Evolutionary conservation across 306 rosid species (phyloP), one percentile per base, ranked within the genome.

Genomic region (Crotalaria pallida): DNA sequence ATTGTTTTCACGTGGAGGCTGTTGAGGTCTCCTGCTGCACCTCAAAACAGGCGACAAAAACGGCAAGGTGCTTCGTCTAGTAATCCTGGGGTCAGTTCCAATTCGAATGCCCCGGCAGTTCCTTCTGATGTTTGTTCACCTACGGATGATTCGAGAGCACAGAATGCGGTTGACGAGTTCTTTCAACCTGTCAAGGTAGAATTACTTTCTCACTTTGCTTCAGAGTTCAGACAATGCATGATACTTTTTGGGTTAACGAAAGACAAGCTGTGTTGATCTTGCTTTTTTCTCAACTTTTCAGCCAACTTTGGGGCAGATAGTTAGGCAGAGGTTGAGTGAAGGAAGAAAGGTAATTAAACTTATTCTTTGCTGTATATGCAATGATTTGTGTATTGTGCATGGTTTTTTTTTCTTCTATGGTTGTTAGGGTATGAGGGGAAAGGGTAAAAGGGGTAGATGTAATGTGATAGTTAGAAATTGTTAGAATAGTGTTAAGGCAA

Each of bases 271-370:
- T 53, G 13, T 47, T 68, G 69, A 51, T 13, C 65, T 74, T 77
- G 59, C 60, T 62, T 73, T 45, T 33, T 63, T 52, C 71, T 67
- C 5, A 10, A 55, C 36, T 41, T 74, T 84, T 61, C 92, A 94
- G 97, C 89, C 92, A 68, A 91, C 92, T 31, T 82, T 94, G 92
- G 89, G 89, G 72, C 97, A 88, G 88, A 85, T 91, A 58, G 97
- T 91, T 51, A 84, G 89, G 83, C 97, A 91, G 86, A 94, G 84
- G 76, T 82, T 94, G 74, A 88, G 95, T 72, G 97, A 88, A 71
- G 99, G 96, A 87, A 87, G 99, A 84, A 91, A 88, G 97, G 97
- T 94, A 88, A 79, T 53, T 55, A 4, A 59, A 50, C 60, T 24
- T 62, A 49, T 57, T 26, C 71, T 67, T 19, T 45, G 48, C n/a